Evolutionary conservation across 148 eudicot genomes (phyloP).

Genomic region (Selenicereus undatus): DNA sequence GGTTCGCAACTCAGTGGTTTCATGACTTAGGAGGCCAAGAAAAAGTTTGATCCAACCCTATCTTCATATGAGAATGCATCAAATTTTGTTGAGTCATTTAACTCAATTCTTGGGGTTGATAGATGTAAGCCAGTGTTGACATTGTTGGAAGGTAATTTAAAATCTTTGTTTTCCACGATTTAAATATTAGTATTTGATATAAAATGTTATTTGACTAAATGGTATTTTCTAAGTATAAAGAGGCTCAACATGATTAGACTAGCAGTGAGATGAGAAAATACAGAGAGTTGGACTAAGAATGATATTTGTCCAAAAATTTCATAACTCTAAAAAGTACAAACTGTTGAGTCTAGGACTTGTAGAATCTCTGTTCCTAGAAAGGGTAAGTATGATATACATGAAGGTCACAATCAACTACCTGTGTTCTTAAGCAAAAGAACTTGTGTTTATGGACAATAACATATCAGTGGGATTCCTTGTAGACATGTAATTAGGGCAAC

Average conservation of each 20-base stretch:
- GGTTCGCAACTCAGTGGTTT: neutral
- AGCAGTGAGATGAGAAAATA: neutral
- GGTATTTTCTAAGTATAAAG: neutral
- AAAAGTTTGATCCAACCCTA: neutral
- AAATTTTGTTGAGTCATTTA: slow-evolving; percentile 6
- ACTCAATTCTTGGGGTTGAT: neutral
- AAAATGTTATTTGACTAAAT: no score
- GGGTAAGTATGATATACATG: neutral
- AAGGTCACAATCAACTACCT: neutral
- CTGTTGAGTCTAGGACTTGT: neutral
- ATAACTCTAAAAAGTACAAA: neutral
- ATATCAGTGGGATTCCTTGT: neutral
- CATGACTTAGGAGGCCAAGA: neutral
- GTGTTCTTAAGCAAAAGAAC: neutral
- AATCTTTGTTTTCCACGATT: no score
- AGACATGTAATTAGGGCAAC: neutral
- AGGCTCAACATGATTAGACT: neutral
- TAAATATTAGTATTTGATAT: no score
- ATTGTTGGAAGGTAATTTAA: neutral
- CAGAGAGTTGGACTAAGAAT: neutral
- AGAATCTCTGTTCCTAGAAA: neutral
- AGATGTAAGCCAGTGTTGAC: neutral
- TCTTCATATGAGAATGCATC: neutral
- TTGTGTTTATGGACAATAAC: neutral
- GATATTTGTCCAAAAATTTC: neutral